Percentiles rank a stretch among this genome's conserved stretches.
Conservation (phyloP, 1,139 yeast genomes). For the Suhomyces terraborum region DNA sequence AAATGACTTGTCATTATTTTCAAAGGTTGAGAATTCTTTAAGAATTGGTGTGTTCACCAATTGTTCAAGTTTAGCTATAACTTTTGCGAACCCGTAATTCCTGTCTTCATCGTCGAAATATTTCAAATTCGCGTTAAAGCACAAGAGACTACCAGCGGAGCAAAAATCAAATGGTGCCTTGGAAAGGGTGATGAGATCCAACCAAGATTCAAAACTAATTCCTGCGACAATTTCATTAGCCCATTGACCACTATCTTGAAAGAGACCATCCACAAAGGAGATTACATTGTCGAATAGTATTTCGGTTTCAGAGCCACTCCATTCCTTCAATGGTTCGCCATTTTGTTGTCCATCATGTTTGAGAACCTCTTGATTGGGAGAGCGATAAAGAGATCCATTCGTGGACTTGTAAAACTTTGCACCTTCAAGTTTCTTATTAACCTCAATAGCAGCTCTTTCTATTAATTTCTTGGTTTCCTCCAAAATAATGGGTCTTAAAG, state of each 20-base stretch:
- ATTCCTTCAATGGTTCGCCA: neutral
- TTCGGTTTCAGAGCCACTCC: slow-evolving; percentile 11
- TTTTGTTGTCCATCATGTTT: slow-evolving; percentile 25
- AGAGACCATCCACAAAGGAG: slow-evolving; percentile 47
- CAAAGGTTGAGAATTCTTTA: slow-evolving; percentile 16
- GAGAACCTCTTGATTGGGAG: slow-evolving; percentile 14
- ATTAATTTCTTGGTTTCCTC: slow-evolving; percentile 52
- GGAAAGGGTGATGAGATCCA: slow-evolving; percentile 43
- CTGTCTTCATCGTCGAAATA: slow-evolving; percentile 59
- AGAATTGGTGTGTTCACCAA: slow-evolving; percentile 16
- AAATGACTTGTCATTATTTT: slow-evolving; percentile 19
- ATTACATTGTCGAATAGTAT: slow-evolving; percentile 48
- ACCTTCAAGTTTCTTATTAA: slow-evolving; percentile 37
- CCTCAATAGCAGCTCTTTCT: slow-evolving; percentile 21
- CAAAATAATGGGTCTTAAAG: slow-evolving; percentile 61
- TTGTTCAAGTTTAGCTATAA: slow-evolving; percentile 19
- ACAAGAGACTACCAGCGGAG: slow-evolving; percentile 54
- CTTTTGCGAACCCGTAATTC: slow-evolving; percentile 47
- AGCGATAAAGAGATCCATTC: slow-evolving; percentile 42
- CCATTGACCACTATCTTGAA: slow-evolving; percentile 55
- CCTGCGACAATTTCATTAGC: slow-evolving; percentile 41
- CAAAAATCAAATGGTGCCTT: slow-evolving; percentile 65
- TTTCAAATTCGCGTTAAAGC: slow-evolving; percentile 54
- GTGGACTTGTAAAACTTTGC: slow-evolving; percentile 47
- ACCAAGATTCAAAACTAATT: slow-evolving; percentile 47